phyloP scores from a whole-genome alignment of 2,329 filamentous ascomycete genomes.

The Fusarium sp. region DNA sequence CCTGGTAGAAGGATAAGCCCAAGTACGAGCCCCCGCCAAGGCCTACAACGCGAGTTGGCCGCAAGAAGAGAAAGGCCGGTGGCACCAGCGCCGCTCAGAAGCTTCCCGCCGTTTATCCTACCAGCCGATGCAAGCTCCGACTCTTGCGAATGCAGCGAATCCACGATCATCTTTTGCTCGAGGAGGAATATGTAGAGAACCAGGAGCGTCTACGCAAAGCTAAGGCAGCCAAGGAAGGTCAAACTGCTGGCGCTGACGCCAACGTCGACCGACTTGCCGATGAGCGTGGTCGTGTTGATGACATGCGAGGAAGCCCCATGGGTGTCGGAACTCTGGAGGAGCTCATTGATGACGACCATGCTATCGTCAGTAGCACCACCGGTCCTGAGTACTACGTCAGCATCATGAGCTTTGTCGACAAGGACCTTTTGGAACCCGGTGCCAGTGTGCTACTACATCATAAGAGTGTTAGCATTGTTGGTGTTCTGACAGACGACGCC shows the following conservation, averaged over 20 bases:
- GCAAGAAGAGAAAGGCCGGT: constrained; percentile 97
- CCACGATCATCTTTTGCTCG: constrained; percentile 94
- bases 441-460: constrained; percentile 96
- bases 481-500: constrained; percentile 94
- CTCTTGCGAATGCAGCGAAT: constrained; percentile 98
- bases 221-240: constrained; percentile 80
- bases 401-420: constrained; percentile 99
- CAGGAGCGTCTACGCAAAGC: constrained; percentile 95
- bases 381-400: constrained; percentile 99
- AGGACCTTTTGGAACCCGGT: constrained; percentile 95
- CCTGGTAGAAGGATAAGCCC: constrained; percentile 92
- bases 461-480: constrained; percentile 97
- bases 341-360: constrained; percentile 99
- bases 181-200: constrained; percentile 99
- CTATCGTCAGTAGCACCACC: constrained; percentile 96
- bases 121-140: constrained; percentile 95
- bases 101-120: constrained; percentile 92
- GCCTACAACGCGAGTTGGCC: constrained; percentile 94
- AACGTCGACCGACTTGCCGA: constrained; percentile 87
- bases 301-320: constrained; percentile 99
- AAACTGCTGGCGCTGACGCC: constrained; percentile 76
- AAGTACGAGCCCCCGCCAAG: constrained; percentile 99
- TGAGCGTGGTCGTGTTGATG: constrained; percentile 93
- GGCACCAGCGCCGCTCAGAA: constrained; percentile 96
- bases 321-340: constrained; percentile 97